Base-by-base conservation (phyloP, 177 flowering plant species). In the Tripterygium wilfordii region DNA sequence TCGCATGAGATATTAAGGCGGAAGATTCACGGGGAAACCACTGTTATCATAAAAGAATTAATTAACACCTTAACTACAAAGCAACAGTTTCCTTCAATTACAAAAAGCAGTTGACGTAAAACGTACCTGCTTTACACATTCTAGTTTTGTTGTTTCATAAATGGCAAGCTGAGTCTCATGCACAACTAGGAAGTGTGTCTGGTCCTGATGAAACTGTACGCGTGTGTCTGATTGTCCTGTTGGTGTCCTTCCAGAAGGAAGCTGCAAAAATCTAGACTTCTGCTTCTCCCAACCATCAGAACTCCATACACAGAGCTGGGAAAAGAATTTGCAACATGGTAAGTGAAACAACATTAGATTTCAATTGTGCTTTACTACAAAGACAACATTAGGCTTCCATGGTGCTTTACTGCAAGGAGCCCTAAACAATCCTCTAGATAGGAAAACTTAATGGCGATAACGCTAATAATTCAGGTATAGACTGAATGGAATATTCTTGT, bases 151-250 rank as follows among this genome's bases (percentile, higher is more conserved):
- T 28, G 99, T 60, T 62, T 92, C 99, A 54, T 73, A 92, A 32
- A 92, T 83, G 12, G 95, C 97, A 45, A 94, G 74, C 65, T 85
- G 99, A 29, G 95, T 82, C 60, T 84, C 99, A 53, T 94, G 97
- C 10, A 87, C 92, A 52, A 69, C 96, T 42, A 94, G 68, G 50
- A 94, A 77, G 58, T 78, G 96, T 45, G 58, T 65, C 61, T 94
- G 99, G 61, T 94, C 99, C 50, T 78, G 88, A 69, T 94, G 97
- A 58, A 94, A 94, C 48, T 94, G 99, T 12, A 87, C 92, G 29
- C 96, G 95, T 8, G 99, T 94, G 44, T 89, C 96, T 8, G 98
- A 76, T 17, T 61, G 77, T 36, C 76, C 67, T 17, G 75, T 27
- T 48, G 83, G 72, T 25, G 85, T 63, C 43, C 91, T 72, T 20